These are phyloP conservation scores for Apocynum venetum DNA, from an alignment of 257 asterid species.

Conservation along the genomic window DNA sequence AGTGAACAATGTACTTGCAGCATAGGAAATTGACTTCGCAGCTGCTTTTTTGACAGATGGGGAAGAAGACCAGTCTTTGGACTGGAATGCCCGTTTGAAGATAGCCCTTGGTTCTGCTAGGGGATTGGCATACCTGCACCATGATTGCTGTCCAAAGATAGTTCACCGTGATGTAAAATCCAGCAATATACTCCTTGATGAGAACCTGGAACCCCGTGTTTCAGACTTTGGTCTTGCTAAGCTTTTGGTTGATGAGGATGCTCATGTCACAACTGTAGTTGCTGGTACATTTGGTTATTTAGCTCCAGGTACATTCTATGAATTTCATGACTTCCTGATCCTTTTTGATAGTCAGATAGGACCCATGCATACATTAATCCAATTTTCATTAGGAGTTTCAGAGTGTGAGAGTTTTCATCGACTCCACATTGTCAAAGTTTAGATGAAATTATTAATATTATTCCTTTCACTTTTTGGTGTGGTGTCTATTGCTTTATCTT, in stretches of 20 bases:
- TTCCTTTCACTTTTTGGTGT: neutral
- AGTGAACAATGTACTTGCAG: neutral
- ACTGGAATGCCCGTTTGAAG: conserved; percentile 78
- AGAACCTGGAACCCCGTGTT: conserved; percentile 84
- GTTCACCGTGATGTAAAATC: conserved; percentile 91
- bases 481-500: neutral
- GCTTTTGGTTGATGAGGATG: conserved; percentile 86
- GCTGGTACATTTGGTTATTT: conserved; percentile 97
- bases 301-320: conserved; percentile 72
- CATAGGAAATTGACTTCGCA: neutral
- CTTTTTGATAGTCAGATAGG: neutral
- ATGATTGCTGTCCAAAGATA: conserved; percentile 84
- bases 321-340: neutral
- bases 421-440: neutral
- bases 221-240: conserved; percentile 97
- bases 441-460: too few relatives aligned
- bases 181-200: conserved; percentile 91
- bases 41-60: conserved; percentile 34
- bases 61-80: conserved; percentile 44
- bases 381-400: neutral
- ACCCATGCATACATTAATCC: neutral
- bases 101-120: conserved; percentile 94
- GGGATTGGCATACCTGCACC: conserved; percentile 91
- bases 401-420: neutral
- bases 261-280: conserved; percentile 94